Conservation (phyloP, 306 rosid species). For the Astragalus membranaceus region DNA sequence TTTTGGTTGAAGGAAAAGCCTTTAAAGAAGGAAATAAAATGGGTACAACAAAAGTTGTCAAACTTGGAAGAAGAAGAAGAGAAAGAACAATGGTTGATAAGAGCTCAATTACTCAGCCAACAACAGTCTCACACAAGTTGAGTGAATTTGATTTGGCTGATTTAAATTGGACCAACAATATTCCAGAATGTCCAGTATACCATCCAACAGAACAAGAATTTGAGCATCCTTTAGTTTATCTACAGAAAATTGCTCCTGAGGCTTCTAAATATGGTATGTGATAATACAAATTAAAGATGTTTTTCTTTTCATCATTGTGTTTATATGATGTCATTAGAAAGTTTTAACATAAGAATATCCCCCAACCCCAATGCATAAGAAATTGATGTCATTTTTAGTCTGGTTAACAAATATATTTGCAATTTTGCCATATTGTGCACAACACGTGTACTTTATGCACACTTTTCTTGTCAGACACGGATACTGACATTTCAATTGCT, state of each 20-base stretch:
- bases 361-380: background rate
- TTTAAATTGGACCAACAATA: slow-evolving; percentile 23
- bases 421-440: too few species aligned
- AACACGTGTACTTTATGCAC: too few species aligned
- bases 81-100: background rate
- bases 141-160: slow-evolving; percentile 1
- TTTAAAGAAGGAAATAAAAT: background rate
- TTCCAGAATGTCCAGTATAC: slow-evolving; percentile 29
- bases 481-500: too few species aligned
- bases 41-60: slow-evolving; percentile 5
- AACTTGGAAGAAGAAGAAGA: background rate
- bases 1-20: slow-evolving; percentile 6
- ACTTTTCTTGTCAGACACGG: too few species aligned
- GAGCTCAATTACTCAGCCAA: background rate
- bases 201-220: slow-evolving; percentile 32
- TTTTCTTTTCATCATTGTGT: background rate
- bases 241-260: slow-evolving; percentile 27
- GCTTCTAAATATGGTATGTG: slow-evolving; percentile 35
- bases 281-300: background rate
- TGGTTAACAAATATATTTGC: background rate
- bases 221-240: slow-evolving; percentile 29
- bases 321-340: background rate
- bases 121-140: background rate
- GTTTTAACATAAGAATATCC: background rate
- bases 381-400: background rate